Percentiles rank a stretch among this genome's conserved stretches.
Evolutionary conservation across 2,329 filamentous ascomycete species (phyloP).

Genomic region (Cladosporium cucumerinum): DNA sequence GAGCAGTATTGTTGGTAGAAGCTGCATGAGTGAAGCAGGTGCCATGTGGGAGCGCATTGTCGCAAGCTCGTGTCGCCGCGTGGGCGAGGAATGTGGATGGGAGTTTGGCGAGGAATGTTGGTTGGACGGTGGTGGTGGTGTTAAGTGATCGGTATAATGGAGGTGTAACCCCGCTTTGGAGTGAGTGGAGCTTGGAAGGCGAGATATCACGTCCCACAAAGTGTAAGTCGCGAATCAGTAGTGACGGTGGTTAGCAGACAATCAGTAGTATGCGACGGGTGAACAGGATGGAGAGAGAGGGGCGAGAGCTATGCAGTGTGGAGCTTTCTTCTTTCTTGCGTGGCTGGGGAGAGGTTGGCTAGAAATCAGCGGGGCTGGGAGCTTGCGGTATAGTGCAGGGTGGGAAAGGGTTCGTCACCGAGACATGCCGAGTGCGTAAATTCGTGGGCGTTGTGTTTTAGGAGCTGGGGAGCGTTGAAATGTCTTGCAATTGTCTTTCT

Average conservation of each 20-base stretch:
- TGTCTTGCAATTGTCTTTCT: constrained; percentile 12
- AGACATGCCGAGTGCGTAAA: constrained; percentile 6
- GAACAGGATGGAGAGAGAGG: not conserved
- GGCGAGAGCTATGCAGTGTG: constrained; percentile 8
- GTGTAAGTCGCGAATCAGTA: constrained; percentile 1
- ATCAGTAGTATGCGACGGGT: constrained; percentile 4
- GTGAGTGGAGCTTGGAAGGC: constrained; percentile 4
- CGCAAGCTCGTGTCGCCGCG: constrained; percentile 20
- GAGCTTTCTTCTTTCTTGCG: not conserved
- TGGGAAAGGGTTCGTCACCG: not conserved
- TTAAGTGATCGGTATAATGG: not conserved
- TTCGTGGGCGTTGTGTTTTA: not conserved
- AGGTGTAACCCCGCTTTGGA: constrained; percentile 9
- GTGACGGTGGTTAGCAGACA: constrained; percentile 1
- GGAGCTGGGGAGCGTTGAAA: constrained; percentile 1
- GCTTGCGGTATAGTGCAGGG: not conserved
- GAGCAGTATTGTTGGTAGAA: constrained; percentile 31
- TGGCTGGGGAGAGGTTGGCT: constrained; percentile 10
- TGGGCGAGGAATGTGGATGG: constrained; percentile 23
- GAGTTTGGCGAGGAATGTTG: constrained; percentile 16
- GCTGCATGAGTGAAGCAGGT: constrained; percentile 28
- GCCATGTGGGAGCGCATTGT: constrained; percentile 28
- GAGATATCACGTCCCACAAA: constrained; percentile 1
- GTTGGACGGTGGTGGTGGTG: not conserved
- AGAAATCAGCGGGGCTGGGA: constrained; percentile 2